Evolutionary conservation across 306 rosid species (phyloP).

Genomic region (Macrotyloma uniflorum): DNA sequence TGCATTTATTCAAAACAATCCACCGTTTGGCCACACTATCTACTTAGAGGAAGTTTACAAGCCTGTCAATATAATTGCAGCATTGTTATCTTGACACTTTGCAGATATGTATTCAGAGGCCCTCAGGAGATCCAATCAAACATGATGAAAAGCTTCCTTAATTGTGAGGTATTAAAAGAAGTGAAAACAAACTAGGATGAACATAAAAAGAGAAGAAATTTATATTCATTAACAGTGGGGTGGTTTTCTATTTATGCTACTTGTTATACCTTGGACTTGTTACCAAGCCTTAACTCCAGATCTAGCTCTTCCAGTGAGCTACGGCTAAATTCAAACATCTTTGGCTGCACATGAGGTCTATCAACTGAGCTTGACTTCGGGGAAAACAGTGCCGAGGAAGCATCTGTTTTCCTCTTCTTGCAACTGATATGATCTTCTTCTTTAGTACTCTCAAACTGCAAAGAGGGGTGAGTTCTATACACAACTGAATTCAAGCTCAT

Average conservation of each 20-base stretch:
- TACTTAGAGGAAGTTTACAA: constrained; percentile 44
- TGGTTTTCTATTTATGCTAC: constrained; percentile 33
- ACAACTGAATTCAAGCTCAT: constrained; percentile 46
- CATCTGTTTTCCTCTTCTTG: constrained; percentile 69
- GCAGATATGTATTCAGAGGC: constrained; percentile 30
- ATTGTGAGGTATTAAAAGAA: constrained; percentile 36
- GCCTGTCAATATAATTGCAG: constrained; percentile 36
- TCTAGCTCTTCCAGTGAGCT: constrained; percentile 48
- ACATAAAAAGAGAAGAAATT: constrained; percentile 30
- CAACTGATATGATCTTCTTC: constrained; percentile 33
- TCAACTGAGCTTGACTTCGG: constrained; percentile 44
- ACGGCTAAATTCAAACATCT: constrained; percentile 40
- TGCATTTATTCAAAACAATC: constrained; percentile 33
- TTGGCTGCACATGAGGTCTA: neutral
- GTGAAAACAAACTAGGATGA: constrained; percentile 25
- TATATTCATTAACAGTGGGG: constrained; percentile 36
- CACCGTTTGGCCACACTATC: constrained; percentile 33
- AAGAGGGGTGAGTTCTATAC: constrained; percentile 22
- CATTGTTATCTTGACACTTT: constrained; percentile 32
- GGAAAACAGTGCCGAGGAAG: constrained; percentile 48
- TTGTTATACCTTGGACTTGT: constrained; percentile 46
- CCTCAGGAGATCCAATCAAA: constrained; percentile 35
- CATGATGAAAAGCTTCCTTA: constrained; percentile 41
- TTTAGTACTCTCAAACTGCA: constrained; percentile 34
- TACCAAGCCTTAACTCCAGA: constrained; percentile 59